Evolutionary conservation across 805 yeast genomes (phyloP), one percentile per base, ranked within the genome.

Genomic region (Schwanniomyces polymorphus): DNA sequence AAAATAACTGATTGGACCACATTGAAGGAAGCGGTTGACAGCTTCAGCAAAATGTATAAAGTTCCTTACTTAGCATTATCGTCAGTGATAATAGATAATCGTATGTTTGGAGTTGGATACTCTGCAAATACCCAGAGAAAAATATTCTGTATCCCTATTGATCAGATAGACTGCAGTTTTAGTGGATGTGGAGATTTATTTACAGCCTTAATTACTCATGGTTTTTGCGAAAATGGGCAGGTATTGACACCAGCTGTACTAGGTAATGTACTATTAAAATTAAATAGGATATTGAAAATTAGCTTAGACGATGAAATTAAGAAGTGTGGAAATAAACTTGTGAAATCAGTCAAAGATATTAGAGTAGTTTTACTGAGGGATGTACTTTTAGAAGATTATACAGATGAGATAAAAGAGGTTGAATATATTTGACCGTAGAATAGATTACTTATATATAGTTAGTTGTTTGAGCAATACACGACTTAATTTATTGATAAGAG

Each of bases 181-280:
- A 83, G 82, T 35, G 94, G 94, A 1, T 79, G 88, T 48, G 94
- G 94, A 2, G 94, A 87, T 59, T 64, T 87, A 14, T 85, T 86
- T 60, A 72, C 84, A 2, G 90, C 85, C 0, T 58, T 87, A 12
- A 52, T 86, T 16, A 73, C 85, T 2, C 80, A 85, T 53, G 63
- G 71, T 1, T 75, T 76, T 51, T 68, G 68, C 46, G 62, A 51
- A 7, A 68, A 53, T 35, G 43, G 46, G 4, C 41, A 38, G 14
- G 29, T 21, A 7, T 57, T 71, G 6, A 56, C 62, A 5, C 64
- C 67, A 1, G 47, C 45, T 5, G 61, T 62, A 21, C 50, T 72
- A 21, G 59, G 59, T 2, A 60, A 56, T 42, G 65, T 62, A 9
- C 52, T 67, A 37, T 41, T 43, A 16, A 64, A 60, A 47, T 56